A percentile compares a stretch with the other conserved stretches of the same genome.
phyloP scores from a whole-genome alignment of 2,329 filamentous ascomycete genomes.

The Septoria petroselini region DNA sequence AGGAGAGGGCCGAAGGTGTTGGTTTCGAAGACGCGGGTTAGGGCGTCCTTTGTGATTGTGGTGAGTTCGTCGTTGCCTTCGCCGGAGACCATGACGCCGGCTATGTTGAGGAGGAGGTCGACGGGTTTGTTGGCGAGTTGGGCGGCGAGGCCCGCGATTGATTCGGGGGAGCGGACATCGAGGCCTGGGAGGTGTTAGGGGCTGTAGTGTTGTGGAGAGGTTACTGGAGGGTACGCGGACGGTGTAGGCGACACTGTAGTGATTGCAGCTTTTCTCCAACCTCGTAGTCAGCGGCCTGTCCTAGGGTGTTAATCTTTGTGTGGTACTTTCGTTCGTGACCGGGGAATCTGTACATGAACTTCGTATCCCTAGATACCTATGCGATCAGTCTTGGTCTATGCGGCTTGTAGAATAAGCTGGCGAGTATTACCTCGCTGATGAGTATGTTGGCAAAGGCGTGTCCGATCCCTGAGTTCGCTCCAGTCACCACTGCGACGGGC shows the following conservation, averaged over 20 bases:
- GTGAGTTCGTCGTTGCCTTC: slow-evolving; percentile 37
- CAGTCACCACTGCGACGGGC: slow-evolving; percentile 26
- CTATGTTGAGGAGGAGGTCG: slow-evolving; percentile 42
- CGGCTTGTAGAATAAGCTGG: slow-evolving; percentile 4
- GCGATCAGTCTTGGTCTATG: neutral
- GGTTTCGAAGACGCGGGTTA: slow-evolving; percentile 43
- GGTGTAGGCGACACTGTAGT: slow-evolving; percentile 35
- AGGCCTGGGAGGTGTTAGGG: slow-evolving; percentile 26
- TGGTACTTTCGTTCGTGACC: neutral
- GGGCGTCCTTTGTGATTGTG: slow-evolving; percentile 32
- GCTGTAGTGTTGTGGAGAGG: neutral
- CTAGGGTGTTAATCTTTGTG: neutral
- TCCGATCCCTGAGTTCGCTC: slow-evolving; percentile 28
- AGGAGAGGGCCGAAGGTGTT: slow-evolving; percentile 48
- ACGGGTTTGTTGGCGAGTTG: slow-evolving; percentile 35
- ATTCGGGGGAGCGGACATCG: slow-evolving; percentile 38
- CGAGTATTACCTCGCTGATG: slow-evolving; percentile 21
- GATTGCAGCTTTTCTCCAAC: slow-evolving; percentile 35
- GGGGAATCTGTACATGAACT: slow-evolving; percentile 21
- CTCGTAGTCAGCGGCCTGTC: slow-evolving; percentile 23
- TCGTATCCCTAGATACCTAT: slow-evolving; percentile 20
- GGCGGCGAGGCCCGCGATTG: slow-evolving; percentile 38
- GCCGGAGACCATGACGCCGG: slow-evolving; percentile 38
- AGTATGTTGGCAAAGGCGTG: slow-evolving; percentile 26
- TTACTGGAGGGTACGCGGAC: slow-evolving; percentile 13